Percentiles rank a stretch among this genome's conserved stretches.
These are phyloP conservation scores for Thymus quinquecostatus DNA, from an alignment of 257 asterid species.

Conservation along the genomic window DNA sequence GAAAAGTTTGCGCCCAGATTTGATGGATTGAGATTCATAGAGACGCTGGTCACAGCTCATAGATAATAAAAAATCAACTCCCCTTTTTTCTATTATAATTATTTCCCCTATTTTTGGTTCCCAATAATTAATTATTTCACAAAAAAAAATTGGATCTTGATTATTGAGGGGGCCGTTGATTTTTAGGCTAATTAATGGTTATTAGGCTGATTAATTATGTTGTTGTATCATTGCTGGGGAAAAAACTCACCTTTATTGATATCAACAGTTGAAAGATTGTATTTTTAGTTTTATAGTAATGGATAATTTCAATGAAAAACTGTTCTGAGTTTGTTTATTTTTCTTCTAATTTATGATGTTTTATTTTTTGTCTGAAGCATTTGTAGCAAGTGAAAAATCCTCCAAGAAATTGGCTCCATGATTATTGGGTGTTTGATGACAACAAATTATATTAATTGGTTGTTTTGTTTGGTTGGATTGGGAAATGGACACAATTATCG, in stretches of 20 bases:
- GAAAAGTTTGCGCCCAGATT: constrained; percentile 78
- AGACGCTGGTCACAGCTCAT: constrained; percentile 78
- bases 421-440: background rate
- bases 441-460: background rate
- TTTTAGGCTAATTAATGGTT: constrained; percentile 1
- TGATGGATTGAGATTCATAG: constrained; percentile 81
- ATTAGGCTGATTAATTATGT: constrained; percentile 29
- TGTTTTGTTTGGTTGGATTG: background rate
- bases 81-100: background rate
- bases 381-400: background rate
- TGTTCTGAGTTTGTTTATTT: constrained; percentile 10
- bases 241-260: constrained; percentile 26
- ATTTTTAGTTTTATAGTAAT: constrained; percentile 15
- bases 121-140: constrained; percentile 21
- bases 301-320: constrained; percentile 14
- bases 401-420: constrained; percentile 2
- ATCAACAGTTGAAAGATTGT: constrained; percentile 12
- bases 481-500: background rate
- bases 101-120: constrained; percentile 23
- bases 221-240: constrained; percentile 21
- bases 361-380: background rate
- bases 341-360: background rate
- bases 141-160: constrained; percentile 10
- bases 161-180: constrained; percentile 19
- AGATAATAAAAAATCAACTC: constrained; percentile 46